Conservation (phyloP, 768 basidiomycete species). For the Ephemerocybe angulata region DNA sequence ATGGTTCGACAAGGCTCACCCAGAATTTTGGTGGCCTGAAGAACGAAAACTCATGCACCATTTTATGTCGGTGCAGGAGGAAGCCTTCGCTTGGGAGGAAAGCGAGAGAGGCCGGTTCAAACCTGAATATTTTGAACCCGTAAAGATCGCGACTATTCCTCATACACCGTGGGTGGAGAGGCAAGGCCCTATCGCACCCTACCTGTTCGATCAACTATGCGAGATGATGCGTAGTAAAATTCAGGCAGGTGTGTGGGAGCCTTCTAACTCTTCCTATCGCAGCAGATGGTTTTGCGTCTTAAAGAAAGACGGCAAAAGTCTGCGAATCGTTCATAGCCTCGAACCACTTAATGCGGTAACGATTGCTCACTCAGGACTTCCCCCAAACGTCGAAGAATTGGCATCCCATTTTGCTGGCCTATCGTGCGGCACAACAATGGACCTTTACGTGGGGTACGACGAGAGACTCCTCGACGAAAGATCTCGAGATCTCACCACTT, state of each 20-base stretch:
- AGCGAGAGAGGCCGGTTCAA: too few species aligned
- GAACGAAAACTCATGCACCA: too few species aligned
- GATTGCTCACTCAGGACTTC: conserved; percentile 22
- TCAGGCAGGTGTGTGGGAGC: conserved; percentile 26
- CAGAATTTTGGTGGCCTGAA: conserved; percentile 10
- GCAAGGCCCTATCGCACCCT: conserved; percentile 13
- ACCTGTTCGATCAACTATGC: conserved; percentile 6
- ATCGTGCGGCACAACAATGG: too few species aligned
- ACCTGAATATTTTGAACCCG: conserved; percentile 12
- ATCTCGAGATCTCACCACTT: too few species aligned
- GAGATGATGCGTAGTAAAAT: conserved; percentile 24
- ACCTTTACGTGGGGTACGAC: too few species aligned
- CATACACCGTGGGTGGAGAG: conserved; percentile 11
- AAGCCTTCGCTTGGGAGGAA: too few species aligned
- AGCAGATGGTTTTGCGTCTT: too few species aligned
- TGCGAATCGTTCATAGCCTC: conserved; percentile 31
- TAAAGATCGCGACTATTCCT: conserved; percentile 9
- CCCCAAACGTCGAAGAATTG: neutral
- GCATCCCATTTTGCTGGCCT: neutral
- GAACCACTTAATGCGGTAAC: conserved; percentile 33
- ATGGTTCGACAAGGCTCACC: conserved; percentile 18
- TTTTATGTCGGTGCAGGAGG: too few species aligned
- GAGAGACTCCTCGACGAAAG: too few species aligned
- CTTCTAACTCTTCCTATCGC: too few species aligned
- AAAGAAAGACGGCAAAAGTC: conserved; percentile 26